Evolutionary conservation across 2,329 filamentous ascomycete species (phyloP), one percentile per base, ranked within the genome.

Genomic region (Westerdykella aurantiaca): DNA sequence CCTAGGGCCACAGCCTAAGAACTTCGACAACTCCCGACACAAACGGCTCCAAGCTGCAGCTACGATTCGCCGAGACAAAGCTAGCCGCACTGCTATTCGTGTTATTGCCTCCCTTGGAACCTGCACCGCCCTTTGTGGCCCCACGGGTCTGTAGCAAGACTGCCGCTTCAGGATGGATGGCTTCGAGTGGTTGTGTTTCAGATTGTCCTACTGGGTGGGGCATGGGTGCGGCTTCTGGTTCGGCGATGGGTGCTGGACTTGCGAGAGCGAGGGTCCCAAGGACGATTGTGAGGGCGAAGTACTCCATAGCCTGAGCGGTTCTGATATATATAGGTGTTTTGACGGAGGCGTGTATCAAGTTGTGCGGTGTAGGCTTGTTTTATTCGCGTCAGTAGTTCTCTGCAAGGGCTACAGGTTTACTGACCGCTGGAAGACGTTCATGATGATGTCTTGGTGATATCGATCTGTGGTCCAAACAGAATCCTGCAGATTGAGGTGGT

Each of bases 181-280:
- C 43, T 10, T 14, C 11, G 6, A n/a, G n/a, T n/a, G 5, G 23
- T 25, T 25, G 23, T 6, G 31, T 11, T 22, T 38, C 43, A 1
- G 39, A 37, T 22, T 5, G 35, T 31, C 5, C 41, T 21, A 43
- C 35, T n/a, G 40, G 31, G 39, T 29, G 38, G 34, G 34, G 38
- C 4, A 31, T 37, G 17, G 45, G 44, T 33, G 47, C 51, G 44
- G 53, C 47, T 12, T 45, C 12, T 4, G 43, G 25, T n/a, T 51
- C 48, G 13, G 53, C 47, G 31, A 43, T 22, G 1, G 60, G 58
- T 31, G 61, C 57, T 42, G 61, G 59, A 31, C 34, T 62, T 21
- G 63, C 55, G 38, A 60, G 47, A 3, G 56, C 53, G 43, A 62
- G 49, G 12, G 56, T 46, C 18, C 57, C 49, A 48, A 58, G 50